phyloP scores from a whole-genome alignment of 257 asterid genomes.

The Solanum bukasovii region DNA sequence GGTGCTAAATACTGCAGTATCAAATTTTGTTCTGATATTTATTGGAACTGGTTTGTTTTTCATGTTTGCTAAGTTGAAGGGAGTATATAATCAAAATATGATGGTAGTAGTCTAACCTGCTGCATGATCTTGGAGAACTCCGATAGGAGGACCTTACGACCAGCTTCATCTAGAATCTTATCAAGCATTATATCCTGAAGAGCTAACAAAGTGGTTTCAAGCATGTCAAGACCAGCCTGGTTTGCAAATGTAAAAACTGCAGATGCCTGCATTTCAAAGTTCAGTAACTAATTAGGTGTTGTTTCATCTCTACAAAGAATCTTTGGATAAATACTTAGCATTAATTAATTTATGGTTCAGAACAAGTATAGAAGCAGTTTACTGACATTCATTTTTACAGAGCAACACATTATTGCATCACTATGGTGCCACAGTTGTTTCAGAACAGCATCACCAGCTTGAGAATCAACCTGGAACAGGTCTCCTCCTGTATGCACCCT shows the following conservation, averaged over 20 bases:
- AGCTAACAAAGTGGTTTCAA: slow-evolving; percentile 84
- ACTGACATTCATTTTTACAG: slow-evolving; percentile 72
- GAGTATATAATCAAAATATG: not conserved
- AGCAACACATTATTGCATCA: slow-evolving; percentile 92
- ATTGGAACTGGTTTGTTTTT: not conserved
- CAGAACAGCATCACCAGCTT: slow-evolving; percentile 56
- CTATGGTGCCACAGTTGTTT: slow-evolving; percentile 84
- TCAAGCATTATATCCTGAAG: slow-evolving; percentile 91
- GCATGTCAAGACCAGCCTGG: slow-evolving; percentile 97
- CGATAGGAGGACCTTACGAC: slow-evolving; percentile 62
- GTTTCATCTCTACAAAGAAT: not conserved
- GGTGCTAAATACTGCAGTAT: not conserved
- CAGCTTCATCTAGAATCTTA: slow-evolving; percentile 74
- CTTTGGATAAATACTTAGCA: not conserved
- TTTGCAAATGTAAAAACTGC: slow-evolving; percentile 83
- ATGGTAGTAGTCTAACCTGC: slow-evolving; percentile 37
- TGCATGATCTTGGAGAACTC: slow-evolving; percentile 94
- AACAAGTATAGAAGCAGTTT: not conserved
- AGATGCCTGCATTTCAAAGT: slow-evolving; percentile 45
- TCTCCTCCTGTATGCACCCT: slow-evolving; percentile 80
- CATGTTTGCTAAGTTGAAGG: not conserved
- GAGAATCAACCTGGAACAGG: slow-evolving; percentile 42
- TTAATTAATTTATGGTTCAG: not conserved
- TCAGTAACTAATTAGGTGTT: not conserved
- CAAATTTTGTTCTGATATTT: not conserved